Percentiles rank a stretch among this genome's conserved stretches.
phyloP scores from a whole-genome alignment of 257 asterid species.

The Solanum arcanum region DNA sequence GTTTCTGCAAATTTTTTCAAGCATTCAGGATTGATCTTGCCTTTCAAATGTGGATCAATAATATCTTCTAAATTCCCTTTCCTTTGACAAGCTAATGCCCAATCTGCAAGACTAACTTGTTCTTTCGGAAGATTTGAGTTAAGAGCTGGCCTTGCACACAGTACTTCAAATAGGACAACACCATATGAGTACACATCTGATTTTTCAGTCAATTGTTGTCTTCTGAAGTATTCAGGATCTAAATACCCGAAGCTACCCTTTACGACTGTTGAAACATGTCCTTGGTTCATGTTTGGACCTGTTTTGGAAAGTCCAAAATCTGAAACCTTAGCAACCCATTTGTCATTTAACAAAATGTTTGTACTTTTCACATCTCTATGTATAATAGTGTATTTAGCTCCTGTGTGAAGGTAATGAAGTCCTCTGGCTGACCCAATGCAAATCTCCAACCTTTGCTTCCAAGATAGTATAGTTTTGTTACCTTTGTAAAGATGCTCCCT shows the following conservation, averaged over 20 bases:
- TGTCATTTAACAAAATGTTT: conserved; percentile 68
- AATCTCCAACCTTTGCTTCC: conserved; percentile 72
- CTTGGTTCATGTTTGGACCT: conserved; percentile 75
- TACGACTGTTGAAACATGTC: conserved; percentile 77
- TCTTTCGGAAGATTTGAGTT: conserved; percentile 71
- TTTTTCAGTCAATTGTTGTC: conserved; percentile 75
- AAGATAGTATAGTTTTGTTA: conserved; percentile 39
- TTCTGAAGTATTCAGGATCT: conserved; percentile 73
- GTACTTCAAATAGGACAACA: conserved; percentile 73
- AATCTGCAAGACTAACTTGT: conserved; percentile 80
- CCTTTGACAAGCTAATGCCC: conserved; percentile 52
- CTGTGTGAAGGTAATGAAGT: conserved; percentile 80
- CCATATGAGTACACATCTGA: conserved; percentile 87
- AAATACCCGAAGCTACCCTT: conserved; percentile 84
- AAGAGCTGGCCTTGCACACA: conserved; percentile 66
- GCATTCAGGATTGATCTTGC: conserved; percentile 48
- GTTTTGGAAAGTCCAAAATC: conserved; percentile 83
- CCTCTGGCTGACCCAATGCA: conserved; percentile 87
- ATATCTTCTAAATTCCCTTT: conserved; percentile 48
- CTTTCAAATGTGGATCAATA: conserved; percentile 60
- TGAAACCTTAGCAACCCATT: conserved; percentile 88
- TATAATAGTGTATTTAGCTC: conserved; percentile 79
- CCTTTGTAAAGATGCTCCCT: conserved; percentile 82
- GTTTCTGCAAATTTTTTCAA: conserved; percentile 53
- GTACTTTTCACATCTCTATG: conserved; percentile 88